A percentile compares a stretch with the other conserved stretches of the same genome.
phyloP scores from a whole-genome alignment of 2,329 filamentous ascomycete genomes.

The Fusarium bulbicola region DNA sequence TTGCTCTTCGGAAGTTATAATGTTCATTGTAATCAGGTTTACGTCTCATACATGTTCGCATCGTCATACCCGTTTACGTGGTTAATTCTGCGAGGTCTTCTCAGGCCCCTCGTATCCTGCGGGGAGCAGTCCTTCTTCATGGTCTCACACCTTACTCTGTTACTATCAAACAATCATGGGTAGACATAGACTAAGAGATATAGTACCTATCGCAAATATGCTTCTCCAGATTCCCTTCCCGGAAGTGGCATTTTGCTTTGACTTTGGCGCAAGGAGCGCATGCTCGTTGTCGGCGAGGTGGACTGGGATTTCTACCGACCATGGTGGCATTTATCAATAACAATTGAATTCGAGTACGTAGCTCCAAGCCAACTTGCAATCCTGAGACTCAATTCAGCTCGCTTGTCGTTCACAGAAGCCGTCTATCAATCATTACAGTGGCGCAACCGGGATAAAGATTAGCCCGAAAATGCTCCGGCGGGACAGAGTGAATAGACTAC shows the following conservation, averaged over 20 bases:
- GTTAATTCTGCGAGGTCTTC: slow-evolving; percentile 46
- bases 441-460: not conserved
- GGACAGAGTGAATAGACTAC: not conserved
- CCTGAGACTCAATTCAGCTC: not conserved
- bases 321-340: not conserved
- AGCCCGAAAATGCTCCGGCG: not conserved
- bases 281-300: slow-evolving; percentile 43
- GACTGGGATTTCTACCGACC: slow-evolving; percentile 36
- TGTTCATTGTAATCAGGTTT: not conserved
- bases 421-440: not conserved
- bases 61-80: slow-evolving; percentile 36
- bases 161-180: not conserved
- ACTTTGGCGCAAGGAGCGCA: slow-evolving; percentile 43
- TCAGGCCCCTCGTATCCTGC: slow-evolving; percentile 43
- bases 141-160: slow-evolving; percentile 37
- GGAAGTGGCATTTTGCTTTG: slow-evolving; percentile 45
- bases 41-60: not conserved
- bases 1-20: not conserved
- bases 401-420: not conserved
- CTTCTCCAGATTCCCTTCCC: slow-evolving; percentile 27
- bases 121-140: slow-evolving; percentile 42
- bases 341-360: no score
- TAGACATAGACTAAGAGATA: not conserved
- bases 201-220: slow-evolving; percentile 44
- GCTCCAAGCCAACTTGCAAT: not conserved